Evolutionary conservation across 352 stramenopile species (phyloP).

Genomic region (Pythium rhizo-oryzae): DNA sequence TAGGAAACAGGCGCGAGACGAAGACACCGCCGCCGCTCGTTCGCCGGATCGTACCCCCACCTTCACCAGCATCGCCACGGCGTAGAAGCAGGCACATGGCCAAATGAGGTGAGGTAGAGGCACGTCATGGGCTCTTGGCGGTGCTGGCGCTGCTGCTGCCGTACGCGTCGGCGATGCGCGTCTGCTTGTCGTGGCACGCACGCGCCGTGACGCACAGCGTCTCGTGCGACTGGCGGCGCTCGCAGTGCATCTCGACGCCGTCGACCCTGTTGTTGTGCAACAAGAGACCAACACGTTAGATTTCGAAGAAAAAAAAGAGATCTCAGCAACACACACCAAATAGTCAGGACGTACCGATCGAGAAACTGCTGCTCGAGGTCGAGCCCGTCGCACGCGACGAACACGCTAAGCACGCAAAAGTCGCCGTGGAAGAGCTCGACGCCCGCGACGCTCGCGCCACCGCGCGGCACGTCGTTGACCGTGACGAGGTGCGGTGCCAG

Average conservation of each 20-base stretch:
- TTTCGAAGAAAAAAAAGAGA: neutral
- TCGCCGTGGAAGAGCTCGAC: slow-evolving; percentile 48
- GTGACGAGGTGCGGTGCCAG: slow-evolving; percentile 44
- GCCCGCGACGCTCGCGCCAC: slow-evolving; percentile 26
- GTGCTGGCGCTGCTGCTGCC: too few relatives aligned
- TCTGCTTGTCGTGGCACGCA: neutral
- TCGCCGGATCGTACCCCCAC: too few relatives aligned
- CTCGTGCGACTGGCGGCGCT: neutral
- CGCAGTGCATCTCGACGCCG: neutral
- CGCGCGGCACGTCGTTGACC: slow-evolving; percentile 38
- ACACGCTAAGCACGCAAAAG: slow-evolving; percentile 53
- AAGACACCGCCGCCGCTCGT: too few relatives aligned
- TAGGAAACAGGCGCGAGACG: too few relatives aligned
- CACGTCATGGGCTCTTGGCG: too few relatives aligned
- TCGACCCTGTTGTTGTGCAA: neutral
- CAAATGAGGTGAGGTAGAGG: too few relatives aligned
- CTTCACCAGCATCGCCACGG: too few relatives aligned
- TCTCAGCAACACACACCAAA: neutral
- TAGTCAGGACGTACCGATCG: slow-evolving; percentile 50
- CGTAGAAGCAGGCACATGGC: too few relatives aligned
- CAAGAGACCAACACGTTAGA: neutral
- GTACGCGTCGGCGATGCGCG: neutral
- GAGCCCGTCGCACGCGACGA: slow-evolving; percentile 49
- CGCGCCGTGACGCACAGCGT: neutral
- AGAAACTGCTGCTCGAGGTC: slow-evolving; percentile 60